Base-by-base conservation (phyloP, 768 basidiomycete genomes). In the Pleurotus tuoliensis region DNA sequence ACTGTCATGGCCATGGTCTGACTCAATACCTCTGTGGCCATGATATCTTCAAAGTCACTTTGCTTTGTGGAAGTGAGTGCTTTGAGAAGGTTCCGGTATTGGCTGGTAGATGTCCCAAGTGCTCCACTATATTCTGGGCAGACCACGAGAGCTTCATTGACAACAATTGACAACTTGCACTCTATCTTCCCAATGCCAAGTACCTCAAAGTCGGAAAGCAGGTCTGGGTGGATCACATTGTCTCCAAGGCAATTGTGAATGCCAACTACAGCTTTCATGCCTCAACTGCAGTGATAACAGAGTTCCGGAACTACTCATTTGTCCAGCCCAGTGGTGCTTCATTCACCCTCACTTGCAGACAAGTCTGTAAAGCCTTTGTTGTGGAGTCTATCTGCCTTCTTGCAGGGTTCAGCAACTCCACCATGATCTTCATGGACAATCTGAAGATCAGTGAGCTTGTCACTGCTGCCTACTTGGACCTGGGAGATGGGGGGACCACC, bases 321-420 rank as follows among this genome's bases (percentile, higher is more conserved):
- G 43, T 40, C 43, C 30, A 49, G 43, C 4, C 34, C 16, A 48
- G 46, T 51, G 27, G 27, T 9, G 38, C 20, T 22, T 18, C 55
- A 9, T 18, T 24, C 16, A 48, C 41, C 20, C 9, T 63, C 16
- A 55, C 59, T 22, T 30, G 41, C 16, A 16, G 47, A 20, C 61
- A 65, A 15, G 46, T 63, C 3, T 65, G 63, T 62, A 50, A 58
- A 43, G 56, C 61, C 12, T 65, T 63, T 64, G 57, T 65, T 30
- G 48, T 64, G 20, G 63, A 65, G 53, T 62, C 64, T 30, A 54
- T 65, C 8, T 38, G 61, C 5, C 30, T 47, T 16, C 52, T 64
- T 55, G 61, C 63, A 18, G 27, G 44, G n/a, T 24, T 27, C 12
- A 44, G 50, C 20, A 37, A 59, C 34, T 45, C 25, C 0, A 22